Evolutionary conservation across 2,329 filamentous ascomycete species (phyloP).

Genomic region (Colletotrichum sp.): DNA sequence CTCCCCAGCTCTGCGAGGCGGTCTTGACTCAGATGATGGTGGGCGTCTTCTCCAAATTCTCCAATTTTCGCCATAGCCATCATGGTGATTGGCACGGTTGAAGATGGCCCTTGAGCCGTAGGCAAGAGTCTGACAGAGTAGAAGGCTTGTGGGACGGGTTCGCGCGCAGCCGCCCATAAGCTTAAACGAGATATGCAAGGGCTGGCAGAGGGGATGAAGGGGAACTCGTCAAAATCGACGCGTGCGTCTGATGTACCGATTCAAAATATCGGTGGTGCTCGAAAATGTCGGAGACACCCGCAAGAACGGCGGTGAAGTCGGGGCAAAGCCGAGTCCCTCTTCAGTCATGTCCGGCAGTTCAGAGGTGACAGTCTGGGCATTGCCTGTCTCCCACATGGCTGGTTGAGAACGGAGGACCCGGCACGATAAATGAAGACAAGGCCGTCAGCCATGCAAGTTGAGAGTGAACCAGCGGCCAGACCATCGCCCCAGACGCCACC

Average conservation of each 20-base stretch:
- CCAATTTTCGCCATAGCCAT: neutral
- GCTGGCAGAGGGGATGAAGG: neutral
- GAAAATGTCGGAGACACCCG: neutral
- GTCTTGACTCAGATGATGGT: conserved; percentile 12
- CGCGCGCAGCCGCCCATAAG: conserved; percentile 17
- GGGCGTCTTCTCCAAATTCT: conserved; percentile 10
- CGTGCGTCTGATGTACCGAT: neutral
- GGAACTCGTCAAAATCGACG: neutral
- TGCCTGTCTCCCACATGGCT: neutral
- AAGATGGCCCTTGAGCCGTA: neutral
- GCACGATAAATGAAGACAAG: neutral
- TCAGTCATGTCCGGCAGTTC: neutral
- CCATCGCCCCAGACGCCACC: neutral
- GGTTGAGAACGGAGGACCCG: neutral
- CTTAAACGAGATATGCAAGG: conserved; percentile 14
- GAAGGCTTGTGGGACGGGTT: conserved; percentile 2
- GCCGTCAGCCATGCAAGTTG: neutral
- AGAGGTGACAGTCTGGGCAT: neutral
- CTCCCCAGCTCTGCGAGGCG: neutral
- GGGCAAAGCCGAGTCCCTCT: neutral
- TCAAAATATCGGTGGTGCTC: neutral
- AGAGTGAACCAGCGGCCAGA: neutral
- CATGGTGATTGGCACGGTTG: conserved; percentile 19
- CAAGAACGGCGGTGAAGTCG: neutral
- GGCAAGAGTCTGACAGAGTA: neutral